phyloP scores from a whole-genome alignment of 768 basidiomycete species.

The Phallus indusiatus region DNA sequence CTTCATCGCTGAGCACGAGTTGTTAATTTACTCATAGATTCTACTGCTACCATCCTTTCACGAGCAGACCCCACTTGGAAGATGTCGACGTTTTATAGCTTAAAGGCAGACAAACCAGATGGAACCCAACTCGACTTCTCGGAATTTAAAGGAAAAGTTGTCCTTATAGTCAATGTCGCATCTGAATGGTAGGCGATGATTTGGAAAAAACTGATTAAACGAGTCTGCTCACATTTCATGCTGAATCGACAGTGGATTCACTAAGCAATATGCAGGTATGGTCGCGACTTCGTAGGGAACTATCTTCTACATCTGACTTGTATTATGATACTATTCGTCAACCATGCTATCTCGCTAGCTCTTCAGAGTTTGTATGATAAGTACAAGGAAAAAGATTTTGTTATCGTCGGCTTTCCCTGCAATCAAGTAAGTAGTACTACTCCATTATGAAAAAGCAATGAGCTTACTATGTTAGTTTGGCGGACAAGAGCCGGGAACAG shows the following conservation, averaged over 20 bases:
- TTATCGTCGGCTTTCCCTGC: slow-evolving; percentile 86
- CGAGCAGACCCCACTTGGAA: background rate
- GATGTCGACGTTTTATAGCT: slow-evolving; percentile 48
- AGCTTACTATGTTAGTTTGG: slow-evolving; percentile 49
- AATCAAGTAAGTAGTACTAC: slow-evolving; percentile 51
- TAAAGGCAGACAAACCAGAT: slow-evolving; percentile 56
- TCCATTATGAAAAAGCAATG: background rate
- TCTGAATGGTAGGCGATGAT: slow-evolving; percentile 50
- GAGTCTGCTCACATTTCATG: too few species aligned
- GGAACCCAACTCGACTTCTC: slow-evolving; percentile 51
- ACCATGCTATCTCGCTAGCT: slow-evolving; percentile 31
- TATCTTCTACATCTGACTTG: background rate
- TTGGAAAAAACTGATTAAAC: too few species aligned
- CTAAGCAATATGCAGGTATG: slow-evolving; percentile 65
- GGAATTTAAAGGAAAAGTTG: slow-evolving; percentile 56
- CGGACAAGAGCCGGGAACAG: slow-evolving; percentile 76
- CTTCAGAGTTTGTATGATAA: slow-evolving; percentile 76
- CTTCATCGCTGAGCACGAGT: too few species aligned
- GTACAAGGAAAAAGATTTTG: slow-evolving; percentile 65
- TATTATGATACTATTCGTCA: background rate
- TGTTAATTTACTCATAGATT: background rate
- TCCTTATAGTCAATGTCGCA: slow-evolving; percentile 71
- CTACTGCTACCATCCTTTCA: background rate
- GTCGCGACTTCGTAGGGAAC: background rate
- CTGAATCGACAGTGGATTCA: slow-evolving; percentile 55